Base-by-base conservation (phyloP, 495 filamentous ascomycete genomes). In the Elaphomyces granulatus region DNA sequence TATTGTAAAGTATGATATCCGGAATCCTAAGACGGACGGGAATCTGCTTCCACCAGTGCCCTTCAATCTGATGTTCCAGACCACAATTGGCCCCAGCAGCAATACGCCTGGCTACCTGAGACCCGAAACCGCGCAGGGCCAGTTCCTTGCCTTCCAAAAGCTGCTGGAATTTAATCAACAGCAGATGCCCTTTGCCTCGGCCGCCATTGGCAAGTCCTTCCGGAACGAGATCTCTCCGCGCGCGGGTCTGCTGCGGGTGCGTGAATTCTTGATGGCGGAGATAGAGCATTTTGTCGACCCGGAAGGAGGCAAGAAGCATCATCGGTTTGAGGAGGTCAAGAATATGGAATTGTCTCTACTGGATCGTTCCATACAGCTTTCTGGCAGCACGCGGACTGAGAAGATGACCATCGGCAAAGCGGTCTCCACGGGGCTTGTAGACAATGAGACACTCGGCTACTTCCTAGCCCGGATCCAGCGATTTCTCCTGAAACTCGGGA, bases 381-480 rank as follows among this genome's bases (percentile, higher is more conserved):
- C 70, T 33, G 78, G 78, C 41, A 72, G 71, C 54, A 85, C 81
- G 12, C 54, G 74, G 31, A 62, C 70, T 14, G 67, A 66, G 49
- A 65, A 56, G 41, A 68, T 77, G 55, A 64, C 72, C 15, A 77
- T 87, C 43, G 79, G 80, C 43, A 63, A 83, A 52, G 82, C 82
- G 19, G 81, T 88, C 19, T 63, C 73, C 54, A 64, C 62, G 15
- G 67, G 71, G 7, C 50, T 82, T 14, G 78, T 88, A 8, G 80
- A 88, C 54, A 88, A 85, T 58, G 82, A 88, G 63, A 86, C 81
- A 1, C 68, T 88, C n/a, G 83, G 82, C 34, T 88, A 88, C 64
- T 88, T 88, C 66, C 66, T 88, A 23, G 83, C 75, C 34, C 72
- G 82, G 34, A 86, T 87, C 43, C 76, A 78, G 51, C 63, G 72